Percentiles rank a stretch among this genome's conserved stretches.
Evolutionary conservation across 1,139 yeast genomes (phyloP).

Genomic region (Pneumocystis canis): DNA sequence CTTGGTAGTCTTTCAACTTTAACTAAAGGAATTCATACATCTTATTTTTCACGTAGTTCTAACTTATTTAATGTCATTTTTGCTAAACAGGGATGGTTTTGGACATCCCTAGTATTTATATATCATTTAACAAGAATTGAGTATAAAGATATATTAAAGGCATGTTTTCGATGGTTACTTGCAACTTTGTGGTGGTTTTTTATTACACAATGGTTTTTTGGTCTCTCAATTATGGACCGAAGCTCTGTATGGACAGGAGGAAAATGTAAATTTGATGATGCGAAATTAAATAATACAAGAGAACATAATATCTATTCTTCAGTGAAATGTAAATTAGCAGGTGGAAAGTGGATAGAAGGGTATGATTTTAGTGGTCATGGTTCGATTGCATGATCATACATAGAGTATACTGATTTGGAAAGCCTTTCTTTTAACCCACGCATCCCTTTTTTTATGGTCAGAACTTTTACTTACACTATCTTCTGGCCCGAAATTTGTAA

Average conservation of each 20-base stretch:
- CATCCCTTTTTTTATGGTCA: conserved; percentile 53
- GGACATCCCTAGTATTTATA: conserved; percentile 51
- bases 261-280: conserved; percentile 32
- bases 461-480: conserved; percentile 38
- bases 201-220: conserved; percentile 83
- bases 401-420: background rate
- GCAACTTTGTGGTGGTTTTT: conserved; percentile 68
- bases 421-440: conserved; percentile 46
- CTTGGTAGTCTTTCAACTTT: background rate
- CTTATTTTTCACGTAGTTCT: conserved; percentile 42
- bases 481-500: conserved; percentile 10
- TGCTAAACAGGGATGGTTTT: conserved; percentile 85
- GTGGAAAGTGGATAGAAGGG: conserved; percentile 80
- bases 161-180: conserved; percentile 27
- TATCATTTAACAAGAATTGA: conserved; percentile 14
- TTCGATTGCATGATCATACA: conserved; percentile 19
- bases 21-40: background rate
- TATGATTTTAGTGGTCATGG: conserved; percentile 96
- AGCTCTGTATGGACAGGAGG: conserved; percentile 78
- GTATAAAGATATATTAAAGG: conserved; percentile 12
- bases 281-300: conserved; percentile 5
- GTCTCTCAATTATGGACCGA: conserved; percentile 78
- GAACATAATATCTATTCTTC: background rate
- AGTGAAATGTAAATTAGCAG: conserved; percentile 33
- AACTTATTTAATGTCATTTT: conserved; percentile 57